Evolutionary conservation across 2,329 filamentous ascomycete genomes (phyloP).

Genomic region (Aspergillus hortae): DNA sequence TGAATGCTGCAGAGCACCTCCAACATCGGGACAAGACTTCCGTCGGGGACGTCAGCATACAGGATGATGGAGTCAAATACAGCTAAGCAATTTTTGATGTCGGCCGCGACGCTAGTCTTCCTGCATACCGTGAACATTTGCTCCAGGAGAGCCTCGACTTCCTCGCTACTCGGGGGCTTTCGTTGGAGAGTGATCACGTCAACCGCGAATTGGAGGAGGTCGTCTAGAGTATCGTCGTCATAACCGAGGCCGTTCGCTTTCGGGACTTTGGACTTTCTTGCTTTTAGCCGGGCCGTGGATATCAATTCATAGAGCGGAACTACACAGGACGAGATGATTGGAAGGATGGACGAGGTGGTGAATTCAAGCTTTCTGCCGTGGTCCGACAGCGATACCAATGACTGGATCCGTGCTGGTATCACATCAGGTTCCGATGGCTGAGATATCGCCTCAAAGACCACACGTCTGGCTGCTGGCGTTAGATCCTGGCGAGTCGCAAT

Average conservation of each 20-base stretch:
- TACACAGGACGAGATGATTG: slow-evolving; percentile 38
- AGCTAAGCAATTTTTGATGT: slow-evolving; percentile 41
- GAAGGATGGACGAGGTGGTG: slow-evolving; percentile 35
- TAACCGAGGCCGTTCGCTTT: slow-evolving; percentile 29
- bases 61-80: slow-evolving; percentile 43
- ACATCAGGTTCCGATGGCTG: slow-evolving; percentile 32
- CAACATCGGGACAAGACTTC: slow-evolving; percentile 34
- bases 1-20: slow-evolving; percentile 45
- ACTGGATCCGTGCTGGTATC: slow-evolving; percentile 36
- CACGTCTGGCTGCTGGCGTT: slow-evolving; percentile 29
- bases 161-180: slow-evolving; percentile 31
- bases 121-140: slow-evolving; percentile 39
- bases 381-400: slow-evolving; percentile 40
- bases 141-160: slow-evolving; percentile 34
- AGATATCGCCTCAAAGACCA: slow-evolving; percentile 36
- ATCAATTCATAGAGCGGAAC: slow-evolving; percentile 37
- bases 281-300: slow-evolving; percentile 33
- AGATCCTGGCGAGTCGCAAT: slow-evolving; percentile 38
- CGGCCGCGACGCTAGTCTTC: slow-evolving; percentile 38
- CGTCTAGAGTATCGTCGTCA: slow-evolving; percentile 35
- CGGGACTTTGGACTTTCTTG: slow-evolving; percentile 33
- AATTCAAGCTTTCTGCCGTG: slow-evolving; percentile 43
- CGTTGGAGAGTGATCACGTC: slow-evolving; percentile 43
- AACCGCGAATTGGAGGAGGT: slow-evolving; percentile 40
- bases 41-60: slow-evolving; percentile 37